phyloP scores from a whole-genome alignment of 2,329 filamentous ascomycete genomes.

The Ceratocystis huliohia region DNA sequence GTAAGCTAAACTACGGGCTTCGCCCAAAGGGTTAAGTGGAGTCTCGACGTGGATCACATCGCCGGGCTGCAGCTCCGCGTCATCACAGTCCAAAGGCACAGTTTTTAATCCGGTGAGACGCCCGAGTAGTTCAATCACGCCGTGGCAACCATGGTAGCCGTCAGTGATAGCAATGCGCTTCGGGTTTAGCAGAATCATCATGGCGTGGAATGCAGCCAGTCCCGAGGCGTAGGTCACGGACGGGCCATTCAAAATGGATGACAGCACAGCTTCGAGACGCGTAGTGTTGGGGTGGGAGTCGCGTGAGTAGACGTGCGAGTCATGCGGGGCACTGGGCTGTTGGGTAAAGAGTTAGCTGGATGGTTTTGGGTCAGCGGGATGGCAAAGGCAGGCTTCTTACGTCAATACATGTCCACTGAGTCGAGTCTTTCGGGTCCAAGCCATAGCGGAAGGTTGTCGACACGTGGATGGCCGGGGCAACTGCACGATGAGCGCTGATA shows the following conservation, averaged over 20 bases:
- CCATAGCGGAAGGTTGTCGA: constrained; percentile 84
- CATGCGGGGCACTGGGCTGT: constrained; percentile 39
- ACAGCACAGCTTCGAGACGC: constrained; percentile 73
- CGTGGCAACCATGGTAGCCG: constrained; percentile 91
- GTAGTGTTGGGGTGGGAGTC: constrained; percentile 65
- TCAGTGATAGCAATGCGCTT: constrained; percentile 67
- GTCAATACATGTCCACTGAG: constrained; percentile 37
- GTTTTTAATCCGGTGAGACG: constrained; percentile 65
- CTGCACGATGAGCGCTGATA: constrained; percentile 60
- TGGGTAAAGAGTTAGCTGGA: background rate
- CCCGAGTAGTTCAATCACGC: constrained; percentile 59
- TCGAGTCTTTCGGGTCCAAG: constrained; percentile 53
- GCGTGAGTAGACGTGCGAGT: constrained; percentile 74
- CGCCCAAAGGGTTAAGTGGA: constrained; percentile 80
- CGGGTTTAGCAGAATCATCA: constrained; percentile 74
- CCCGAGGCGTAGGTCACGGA: constrained; percentile 71
- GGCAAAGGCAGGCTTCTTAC: constrained; percentile 33
- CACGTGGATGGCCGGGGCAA: constrained; percentile 80
- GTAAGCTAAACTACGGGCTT: constrained; percentile 56
- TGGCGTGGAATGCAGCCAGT: constrained; percentile 74
- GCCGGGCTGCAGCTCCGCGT: constrained; percentile 54
- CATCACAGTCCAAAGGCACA: constrained; percentile 56
- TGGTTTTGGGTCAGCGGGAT: background rate
- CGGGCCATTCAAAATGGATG: constrained; percentile 56
- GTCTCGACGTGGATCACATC: constrained; percentile 90